Base-by-base conservation (phyloP, 352 stramenopile species). In the Phytophthora aleatoria region DNA sequence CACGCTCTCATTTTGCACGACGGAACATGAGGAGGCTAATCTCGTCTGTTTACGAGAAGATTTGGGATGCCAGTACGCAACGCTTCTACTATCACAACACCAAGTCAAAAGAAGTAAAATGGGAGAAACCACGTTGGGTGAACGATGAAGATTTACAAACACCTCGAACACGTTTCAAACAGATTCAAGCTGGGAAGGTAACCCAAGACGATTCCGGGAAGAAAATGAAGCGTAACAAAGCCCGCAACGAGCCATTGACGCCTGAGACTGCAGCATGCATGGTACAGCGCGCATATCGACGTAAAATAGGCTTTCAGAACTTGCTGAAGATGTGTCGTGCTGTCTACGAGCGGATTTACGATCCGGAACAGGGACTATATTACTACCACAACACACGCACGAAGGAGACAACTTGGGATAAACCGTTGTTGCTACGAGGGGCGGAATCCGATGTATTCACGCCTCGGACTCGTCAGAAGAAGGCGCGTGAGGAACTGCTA, bases 51-150 rank as follows among this genome's bases (percentile, higher is more conserved):
- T 94, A 94, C 57, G 79, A 92, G 51, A 94, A 92, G 63, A 91
- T 94, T 57, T 94, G 81, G 81, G 83, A 93, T 59, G 44, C 30
- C 8, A 27, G 36, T 5, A 69, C 68, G 2, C 52, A 67, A 24
- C 73, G 76, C 0, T 93, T 89, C 49, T 95, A 91, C 73, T 95
- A 92, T 48, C 85, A 91, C 64, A 95, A 95, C 65, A 91, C 77
- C 7, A 72, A 68, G 24, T 91, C 81, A 16, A 77, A 88, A 42
- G 52, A 76, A 36, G 85, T 92, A 5, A 89, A 78, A 54, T 95
- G 87, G 87, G 69, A 77, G 48, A 80, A 82, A 16, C 87, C 85
- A 12, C 70, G 69, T 1, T 92, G 77, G 79, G 81, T 92, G 20
- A 80, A 63, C 57, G 85, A 94, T 45, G 71, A 57, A 33, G 81